These are phyloP conservation scores for Coemansia sp. DNA, from an alignment of 192 early-diverging fungal genomes.

Conservation along the genomic window DNA sequence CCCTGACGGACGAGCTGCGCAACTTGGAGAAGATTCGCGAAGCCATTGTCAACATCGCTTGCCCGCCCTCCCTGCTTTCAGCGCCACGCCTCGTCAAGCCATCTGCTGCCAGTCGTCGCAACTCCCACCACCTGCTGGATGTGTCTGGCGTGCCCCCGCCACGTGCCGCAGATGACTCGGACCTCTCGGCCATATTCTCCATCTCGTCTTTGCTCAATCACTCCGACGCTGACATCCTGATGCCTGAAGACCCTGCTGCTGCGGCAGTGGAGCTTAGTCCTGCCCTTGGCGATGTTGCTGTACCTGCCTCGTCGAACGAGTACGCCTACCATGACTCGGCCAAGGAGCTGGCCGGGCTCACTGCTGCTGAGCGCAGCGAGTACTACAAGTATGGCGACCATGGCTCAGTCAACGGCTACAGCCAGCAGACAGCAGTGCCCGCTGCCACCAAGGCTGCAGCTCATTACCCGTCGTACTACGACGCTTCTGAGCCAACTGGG, in stretches of 20 bases:
- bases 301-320: slow-evolving; percentile 3
- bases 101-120: slow-evolving; percentile 1
- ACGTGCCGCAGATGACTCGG: slow-evolving; percentile 25
- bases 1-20: slow-evolving; percentile 35
- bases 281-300: not conserved
- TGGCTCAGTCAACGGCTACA: not conserved
- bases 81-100: not conserved
- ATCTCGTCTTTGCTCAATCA: slow-evolving; percentile 48
- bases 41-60: slow-evolving; percentile 22
- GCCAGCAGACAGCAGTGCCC: too few species aligned
- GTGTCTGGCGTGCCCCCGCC: slow-evolving; percentile 24
- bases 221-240: slow-evolving; percentile 1
- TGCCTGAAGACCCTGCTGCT: slow-evolving; percentile 8
- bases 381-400: slow-evolving; percentile 2
- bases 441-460: not conserved
- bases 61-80: slow-evolving; percentile 19
- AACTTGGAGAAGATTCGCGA: slow-evolving; percentile 35
- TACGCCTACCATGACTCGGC: not conserved
- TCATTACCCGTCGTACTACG: too few species aligned
- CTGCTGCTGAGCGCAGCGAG: not conserved
- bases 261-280: not conserved
- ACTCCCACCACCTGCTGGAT: slow-evolving; percentile 30
- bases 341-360: not conserved
- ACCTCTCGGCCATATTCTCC: slow-evolving; percentile 29
- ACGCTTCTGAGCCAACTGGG: not conserved